Evolutionary conservation across 148 eudicot species (phyloP), one percentile per base, ranked within the genome.

Genomic region (Agrostemma githago): DNA sequence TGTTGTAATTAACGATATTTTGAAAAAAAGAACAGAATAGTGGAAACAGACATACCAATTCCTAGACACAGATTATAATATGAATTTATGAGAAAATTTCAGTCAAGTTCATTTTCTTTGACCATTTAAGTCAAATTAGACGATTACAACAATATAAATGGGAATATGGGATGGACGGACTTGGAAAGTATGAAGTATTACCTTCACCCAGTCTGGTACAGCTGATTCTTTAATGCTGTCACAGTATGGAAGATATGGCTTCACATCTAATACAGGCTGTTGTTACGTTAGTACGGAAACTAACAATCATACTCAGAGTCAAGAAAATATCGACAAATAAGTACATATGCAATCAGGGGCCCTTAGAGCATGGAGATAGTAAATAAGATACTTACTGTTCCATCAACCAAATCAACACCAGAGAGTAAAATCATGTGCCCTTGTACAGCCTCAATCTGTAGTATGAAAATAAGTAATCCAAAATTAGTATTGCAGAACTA

Each of bases 331-430:
- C 40, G 19, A 38, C 46, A 48, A 9, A 6, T 51, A 19, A 53
- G 19, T 34, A 68, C 34, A 42, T 59, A 67, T 48, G 59, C n/a
- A 14, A 11, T 60, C 8, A 61, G 56, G 34, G 34, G 34, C 57
- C 68, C 60, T 17, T 38, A 20, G 16, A 39, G 16, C 8, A 37
- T 3, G 43, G 20, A 66, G 17, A 44, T 12, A 70, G 76, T 66
- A 12, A 72, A 58, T 37, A 40, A 40, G 70, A 68, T 54, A 78
- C 92, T 84, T 83, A 91, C 98, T n/a, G 98, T 95, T 82, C 98
- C 98, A 80, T 95, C 96, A 81, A 95, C 98, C 83, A 95, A 85
- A 83, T 95, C 98, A 62, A 87, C 90, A 71, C 98, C 98, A 67
- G 98, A 95, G 62, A 95, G 86, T 76, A 88, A 82, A 77, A 95